phyloP scores from a whole-genome alignment of 495 filamentous ascomycete species.

The Delitschia confertaspora region DNA sequence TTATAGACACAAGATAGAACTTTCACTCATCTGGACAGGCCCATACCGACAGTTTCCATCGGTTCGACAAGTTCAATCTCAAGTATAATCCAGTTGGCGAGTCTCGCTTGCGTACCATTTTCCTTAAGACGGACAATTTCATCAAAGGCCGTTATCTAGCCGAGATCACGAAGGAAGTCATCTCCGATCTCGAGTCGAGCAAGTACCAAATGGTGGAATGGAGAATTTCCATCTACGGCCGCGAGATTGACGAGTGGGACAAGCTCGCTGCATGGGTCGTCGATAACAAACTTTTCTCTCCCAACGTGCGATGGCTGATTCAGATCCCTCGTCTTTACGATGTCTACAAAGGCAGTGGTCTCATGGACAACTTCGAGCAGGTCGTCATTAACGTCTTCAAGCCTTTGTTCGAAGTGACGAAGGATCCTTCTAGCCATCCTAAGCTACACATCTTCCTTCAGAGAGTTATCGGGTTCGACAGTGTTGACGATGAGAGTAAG shows the following conservation, averaged over 20 bases:
- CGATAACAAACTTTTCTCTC: slow-evolving; percentile 95
- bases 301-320: slow-evolving; percentile 95
- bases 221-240: slow-evolving; percentile 94
- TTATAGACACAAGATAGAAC: too few relatives aligned
- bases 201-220: slow-evolving; percentile 99
- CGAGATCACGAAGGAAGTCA: slow-evolving; percentile 96
- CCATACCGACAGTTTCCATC: slow-evolving; percentile 95
- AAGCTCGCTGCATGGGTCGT: slow-evolving; percentile 98
- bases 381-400: slow-evolving; percentile 87
- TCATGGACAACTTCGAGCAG: slow-evolving; percentile 85
- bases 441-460: slow-evolving; percentile 94
- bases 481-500: slow-evolving; percentile 97
- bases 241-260: slow-evolving; percentile 90
- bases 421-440: slow-evolving; percentile 74
- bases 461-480: slow-evolving; percentile 91
- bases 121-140: slow-evolving; percentile 96
- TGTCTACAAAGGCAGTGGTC: slow-evolving; percentile 78
- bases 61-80: slow-evolving; percentile 98
- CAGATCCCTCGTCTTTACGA: slow-evolving; percentile 93
- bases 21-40: slow-evolving; percentile 45
- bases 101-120: slow-evolving; percentile 88
- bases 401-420: slow-evolving; percentile 89
- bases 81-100: slow-evolving; percentile 98
- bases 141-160: slow-evolving; percentile 93
- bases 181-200: slow-evolving; percentile 94